Evolutionary conservation across 306 rosid species (phyloP).

Genomic region (Carpinus viminea): DNA sequence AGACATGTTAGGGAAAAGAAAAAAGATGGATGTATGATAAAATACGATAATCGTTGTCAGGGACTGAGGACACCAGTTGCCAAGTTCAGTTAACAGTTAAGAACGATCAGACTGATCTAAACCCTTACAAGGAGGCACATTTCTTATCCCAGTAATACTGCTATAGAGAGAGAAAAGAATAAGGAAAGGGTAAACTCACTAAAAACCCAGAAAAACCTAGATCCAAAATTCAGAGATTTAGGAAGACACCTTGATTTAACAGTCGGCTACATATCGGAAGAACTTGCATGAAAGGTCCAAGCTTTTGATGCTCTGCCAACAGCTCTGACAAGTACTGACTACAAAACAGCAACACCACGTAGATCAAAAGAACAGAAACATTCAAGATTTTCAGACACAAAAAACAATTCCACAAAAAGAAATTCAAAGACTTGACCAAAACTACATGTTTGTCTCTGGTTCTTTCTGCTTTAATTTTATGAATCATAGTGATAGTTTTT

Average conservation of each 20-base stretch:
- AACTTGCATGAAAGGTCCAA: conserved; percentile 86
- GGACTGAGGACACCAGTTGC: neutral
- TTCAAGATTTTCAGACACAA: conserved; percentile 29
- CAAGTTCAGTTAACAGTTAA: conserved; percentile 3
- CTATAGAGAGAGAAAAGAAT: conserved; percentile 9
- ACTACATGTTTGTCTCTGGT: neutral
- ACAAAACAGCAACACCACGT: conserved; percentile 20
- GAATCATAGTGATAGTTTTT: conserved; percentile 20
- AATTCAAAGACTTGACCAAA: conserved; percentile 20
- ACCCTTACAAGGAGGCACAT: conserved; percentile 31
- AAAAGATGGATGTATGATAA: conserved; percentile 35
- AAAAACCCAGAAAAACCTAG: conserved; percentile 29
- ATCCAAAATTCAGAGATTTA: conserved; percentile 37
- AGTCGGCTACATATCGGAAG: conserved; percentile 91
- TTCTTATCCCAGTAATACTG: conserved; percentile 7
- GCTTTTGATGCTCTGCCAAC: conserved; percentile 90
- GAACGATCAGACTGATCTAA: conserved; percentile 50
- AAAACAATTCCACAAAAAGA: conserved; percentile 6
- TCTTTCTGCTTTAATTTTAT: conserved; percentile 7
- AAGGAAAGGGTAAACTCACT: neutral
- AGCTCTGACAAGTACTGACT: conserved; percentile 94
- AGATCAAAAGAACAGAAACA: conserved; percentile 45
- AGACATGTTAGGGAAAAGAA: conserved; percentile 14
- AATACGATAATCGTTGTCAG: conserved; percentile 7
- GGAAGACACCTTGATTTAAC: conserved; percentile 77